Evolutionary conservation across 2,329 filamentous ascomycete species (phyloP).

Genomic region (Anisogramma anomala): DNA sequence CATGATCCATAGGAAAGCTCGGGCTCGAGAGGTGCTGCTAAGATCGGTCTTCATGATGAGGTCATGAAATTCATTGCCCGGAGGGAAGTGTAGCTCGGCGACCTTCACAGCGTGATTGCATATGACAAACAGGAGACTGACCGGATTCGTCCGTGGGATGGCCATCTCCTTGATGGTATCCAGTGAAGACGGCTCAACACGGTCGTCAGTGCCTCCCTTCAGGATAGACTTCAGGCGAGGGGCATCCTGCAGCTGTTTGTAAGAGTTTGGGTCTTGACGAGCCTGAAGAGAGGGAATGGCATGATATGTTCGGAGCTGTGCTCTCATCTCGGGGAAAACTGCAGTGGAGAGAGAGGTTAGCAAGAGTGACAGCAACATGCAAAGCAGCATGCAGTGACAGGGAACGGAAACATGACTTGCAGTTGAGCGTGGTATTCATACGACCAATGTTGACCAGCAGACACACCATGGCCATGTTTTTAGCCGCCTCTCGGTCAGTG

Average conservation of each 20-base stretch:
- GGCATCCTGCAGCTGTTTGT: constrained; percentile 96
- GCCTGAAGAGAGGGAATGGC: constrained; percentile 94
- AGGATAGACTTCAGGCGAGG: constrained; percentile 92
- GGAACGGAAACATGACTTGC: constrained; percentile 37
- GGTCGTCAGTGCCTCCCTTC: constrained; percentile 90
- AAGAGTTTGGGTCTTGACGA: constrained; percentile 85
- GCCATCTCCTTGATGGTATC: constrained; percentile 63
- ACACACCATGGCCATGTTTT: constrained; percentile 99
- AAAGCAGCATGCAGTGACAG: too few relatives aligned
- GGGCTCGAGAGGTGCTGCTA: constrained; percentile 71
- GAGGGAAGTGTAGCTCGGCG: constrained; percentile 82
- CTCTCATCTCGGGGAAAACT: constrained; percentile 99
- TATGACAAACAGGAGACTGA: constrained; percentile 93
- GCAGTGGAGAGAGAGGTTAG: constrained; percentile 20
- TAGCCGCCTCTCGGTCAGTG: constrained; percentile 80
- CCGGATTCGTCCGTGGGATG: constrained; percentile 77
- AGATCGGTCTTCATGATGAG: constrained; percentile 83
- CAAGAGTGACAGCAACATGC: too few relatives aligned
- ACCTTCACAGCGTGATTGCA: constrained; percentile 83
- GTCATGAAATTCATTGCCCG: constrained; percentile 84
- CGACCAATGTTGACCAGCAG: constrained; percentile 90
- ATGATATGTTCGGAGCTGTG: constrained; percentile 93
- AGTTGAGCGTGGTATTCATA: constrained; percentile 98
- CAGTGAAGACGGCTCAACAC: constrained; percentile 68
- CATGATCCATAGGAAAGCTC: constrained; percentile 92